Conservation (phyloP, 225 moss, liverwort and hornwort genomes). For the Pseudisothecium myosuroides region DNA sequence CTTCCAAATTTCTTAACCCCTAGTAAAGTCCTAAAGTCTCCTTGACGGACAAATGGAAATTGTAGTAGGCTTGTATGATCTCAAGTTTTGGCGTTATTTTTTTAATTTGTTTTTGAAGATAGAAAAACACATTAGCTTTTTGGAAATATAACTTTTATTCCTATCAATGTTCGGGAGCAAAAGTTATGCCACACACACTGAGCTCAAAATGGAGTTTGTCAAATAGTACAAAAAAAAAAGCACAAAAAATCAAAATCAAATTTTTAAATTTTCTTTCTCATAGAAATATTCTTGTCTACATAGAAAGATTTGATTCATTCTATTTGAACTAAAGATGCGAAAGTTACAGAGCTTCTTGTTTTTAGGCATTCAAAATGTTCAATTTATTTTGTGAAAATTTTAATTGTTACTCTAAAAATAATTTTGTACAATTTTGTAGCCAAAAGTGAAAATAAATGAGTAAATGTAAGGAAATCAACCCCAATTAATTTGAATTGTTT, state of each 20-base stretch:
- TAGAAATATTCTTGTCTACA: not conserved
- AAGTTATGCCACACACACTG: not conserved
- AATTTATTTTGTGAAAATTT: not conserved
- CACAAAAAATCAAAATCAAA: not conserved
- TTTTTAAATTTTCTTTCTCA: too few species aligned
- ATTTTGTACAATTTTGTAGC: not conserved
- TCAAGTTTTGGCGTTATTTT: not conserved
- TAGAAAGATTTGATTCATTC: not conserved
- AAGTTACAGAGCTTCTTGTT: not conserved
- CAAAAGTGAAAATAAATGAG: not conserved
- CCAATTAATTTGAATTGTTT: not conserved
- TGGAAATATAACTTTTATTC: not conserved
- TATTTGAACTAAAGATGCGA: not conserved
- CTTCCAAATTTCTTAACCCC: too few species aligned
- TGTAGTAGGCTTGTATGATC: too few species aligned
- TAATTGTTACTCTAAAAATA: too few species aligned
- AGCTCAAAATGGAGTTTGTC: not conserved
- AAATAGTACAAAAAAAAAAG: not conserved
- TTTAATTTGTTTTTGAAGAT: not conserved
- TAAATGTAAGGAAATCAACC: not conserved
- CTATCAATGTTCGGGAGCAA: rapidly evolving
- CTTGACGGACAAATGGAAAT: too few species aligned
- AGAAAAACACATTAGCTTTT: not conserved
- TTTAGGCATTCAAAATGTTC: not conserved
- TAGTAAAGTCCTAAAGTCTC: too few species aligned